These are phyloP conservation scores for Dactylellina drechsleri DNA, from an alignment of 2,329 filamentous ascomycete genomes.

Conservation along the genomic window DNA sequence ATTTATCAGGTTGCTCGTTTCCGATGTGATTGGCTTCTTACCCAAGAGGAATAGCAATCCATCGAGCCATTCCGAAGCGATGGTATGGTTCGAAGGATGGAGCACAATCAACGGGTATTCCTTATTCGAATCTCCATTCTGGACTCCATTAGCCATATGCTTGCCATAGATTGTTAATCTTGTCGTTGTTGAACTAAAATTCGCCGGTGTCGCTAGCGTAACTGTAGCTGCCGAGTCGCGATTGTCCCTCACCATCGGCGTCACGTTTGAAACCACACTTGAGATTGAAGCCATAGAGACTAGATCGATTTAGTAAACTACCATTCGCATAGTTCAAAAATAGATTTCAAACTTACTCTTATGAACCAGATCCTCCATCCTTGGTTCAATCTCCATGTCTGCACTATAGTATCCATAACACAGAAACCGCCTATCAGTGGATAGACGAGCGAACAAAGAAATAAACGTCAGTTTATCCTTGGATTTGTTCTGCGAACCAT, in stretches of 20 bases:
- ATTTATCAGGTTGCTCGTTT: conserved; percentile 88
- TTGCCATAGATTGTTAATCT: conserved; percentile 93
- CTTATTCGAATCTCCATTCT: conserved; percentile 61
- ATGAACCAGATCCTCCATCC: conserved; percentile 77
- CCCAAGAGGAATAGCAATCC: conserved; percentile 93
- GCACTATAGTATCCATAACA: conserved; percentile 87
- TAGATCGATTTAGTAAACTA: not conserved
- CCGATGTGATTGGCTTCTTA: conserved; percentile 94
- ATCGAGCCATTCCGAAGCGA: conserved; percentile 96
- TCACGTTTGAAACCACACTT: conserved; percentile 47
- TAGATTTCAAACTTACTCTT: conserved; percentile 68
- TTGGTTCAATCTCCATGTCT: conserved; percentile 73
- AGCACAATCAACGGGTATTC: conserved; percentile 85
- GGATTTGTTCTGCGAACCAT: conserved; percentile 61
- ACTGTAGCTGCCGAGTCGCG: conserved; percentile 60
- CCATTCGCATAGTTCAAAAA: too few relatives aligned
- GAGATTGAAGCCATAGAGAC: conserved; percentile 46
- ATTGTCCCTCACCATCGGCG: conserved; percentile 55
- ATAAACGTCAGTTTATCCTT: conserved; percentile 63
- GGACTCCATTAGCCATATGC: conserved; percentile 59
- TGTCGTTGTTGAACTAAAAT: conserved; percentile 68
- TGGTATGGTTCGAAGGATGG: conserved; percentile 79
- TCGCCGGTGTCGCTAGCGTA: conserved; percentile 59
- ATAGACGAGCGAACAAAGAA: conserved; percentile 87
- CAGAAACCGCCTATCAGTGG: conserved; percentile 87